These are phyloP conservation scores for Clitocybe nebularis DNA, from an alignment of 1,284 basidiomycete species.

Conservation along the genomic window DNA sequence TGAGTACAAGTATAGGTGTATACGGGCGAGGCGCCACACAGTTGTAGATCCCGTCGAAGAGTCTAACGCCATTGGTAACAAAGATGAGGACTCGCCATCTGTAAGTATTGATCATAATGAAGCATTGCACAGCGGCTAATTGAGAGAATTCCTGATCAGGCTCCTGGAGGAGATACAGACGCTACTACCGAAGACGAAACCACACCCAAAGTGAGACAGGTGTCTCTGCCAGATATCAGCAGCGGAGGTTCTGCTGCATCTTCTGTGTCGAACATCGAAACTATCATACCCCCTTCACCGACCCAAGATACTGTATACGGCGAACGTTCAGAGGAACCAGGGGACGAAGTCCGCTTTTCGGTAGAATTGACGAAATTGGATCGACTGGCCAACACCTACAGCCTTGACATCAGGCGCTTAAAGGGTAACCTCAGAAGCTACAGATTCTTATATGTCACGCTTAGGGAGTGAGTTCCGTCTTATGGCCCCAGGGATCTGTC, in stretches of 20 bases:
- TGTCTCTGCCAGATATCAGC: neutral
- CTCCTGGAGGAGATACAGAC: neutral
- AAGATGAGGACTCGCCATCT: neutral
- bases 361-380: constrained; percentile 86
- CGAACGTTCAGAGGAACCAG: constrained; percentile 67
- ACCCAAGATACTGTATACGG: constrained; percentile 62
- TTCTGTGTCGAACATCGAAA: constrained; percentile 27
- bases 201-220: constrained; percentile 1
- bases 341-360: constrained; percentile 89
- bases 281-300: constrained; percentile 16
- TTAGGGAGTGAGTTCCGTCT: constrained; percentile 67
- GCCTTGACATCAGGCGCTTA: constrained; percentile 83
- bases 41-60: constrained; percentile 27
- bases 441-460: constrained; percentile 85
- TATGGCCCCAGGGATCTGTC: neutral
- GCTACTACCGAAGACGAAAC: neutral
- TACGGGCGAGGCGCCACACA: constrained; percentile 57
- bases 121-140: too few species aligned
- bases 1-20: constrained; percentile 81
- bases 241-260: constrained; percentile 6
- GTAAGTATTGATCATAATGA: neutral
- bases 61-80: neutral
- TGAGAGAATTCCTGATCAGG: too few species aligned
- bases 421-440: constrained; percentile 88
- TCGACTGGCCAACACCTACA: constrained; percentile 79